Conservation (phyloP, 2,329 filamentous ascomycete genomes). For the Xylariaceae sp. region DNA sequence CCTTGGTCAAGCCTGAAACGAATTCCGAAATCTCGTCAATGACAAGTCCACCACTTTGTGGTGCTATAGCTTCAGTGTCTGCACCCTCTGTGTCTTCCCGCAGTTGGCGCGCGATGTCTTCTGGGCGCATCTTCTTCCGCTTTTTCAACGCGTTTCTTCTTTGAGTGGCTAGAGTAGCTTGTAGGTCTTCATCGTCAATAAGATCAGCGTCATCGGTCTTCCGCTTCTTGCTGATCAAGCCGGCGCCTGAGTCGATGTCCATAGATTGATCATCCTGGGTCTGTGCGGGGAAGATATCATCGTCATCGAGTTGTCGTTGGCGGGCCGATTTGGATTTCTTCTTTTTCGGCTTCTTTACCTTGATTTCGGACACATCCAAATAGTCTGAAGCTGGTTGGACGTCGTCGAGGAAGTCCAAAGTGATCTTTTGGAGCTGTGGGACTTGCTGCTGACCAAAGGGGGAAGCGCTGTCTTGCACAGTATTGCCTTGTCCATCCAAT, state of each 20-base stretch:
- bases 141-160: conserved; percentile 83
- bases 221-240: conserved; percentile 53
- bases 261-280: conserved; percentile 51
- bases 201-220: conserved; percentile 65
- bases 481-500: conserved; percentile 71
- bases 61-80: conserved; percentile 46
- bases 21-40: conserved; percentile 97
- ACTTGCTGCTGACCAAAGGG: conserved; percentile 51
- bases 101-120: conserved; percentile 81
- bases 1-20: conserved; percentile 75
- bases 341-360: conserved; percentile 91
- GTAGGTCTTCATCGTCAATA: conserved; percentile 88
- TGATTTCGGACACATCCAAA: conserved; percentile 78
- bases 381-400: conserved; percentile 79
- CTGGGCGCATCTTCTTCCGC: conserved; percentile 78
- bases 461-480: conserved; percentile 57
- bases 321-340: conserved; percentile 78
- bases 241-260: conserved; percentile 67
- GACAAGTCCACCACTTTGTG: conserved; percentile 61
- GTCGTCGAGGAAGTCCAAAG: conserved; percentile 60
- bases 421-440: conserved; percentile 68
- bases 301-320: conserved; percentile 62
- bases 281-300: conserved; percentile 52
- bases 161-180: conserved; percentile 79
- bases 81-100: conserved; percentile 57